Base-by-base conservation (phyloP, 257 asterid genomes). In the Marsdenia floribunda region DNA sequence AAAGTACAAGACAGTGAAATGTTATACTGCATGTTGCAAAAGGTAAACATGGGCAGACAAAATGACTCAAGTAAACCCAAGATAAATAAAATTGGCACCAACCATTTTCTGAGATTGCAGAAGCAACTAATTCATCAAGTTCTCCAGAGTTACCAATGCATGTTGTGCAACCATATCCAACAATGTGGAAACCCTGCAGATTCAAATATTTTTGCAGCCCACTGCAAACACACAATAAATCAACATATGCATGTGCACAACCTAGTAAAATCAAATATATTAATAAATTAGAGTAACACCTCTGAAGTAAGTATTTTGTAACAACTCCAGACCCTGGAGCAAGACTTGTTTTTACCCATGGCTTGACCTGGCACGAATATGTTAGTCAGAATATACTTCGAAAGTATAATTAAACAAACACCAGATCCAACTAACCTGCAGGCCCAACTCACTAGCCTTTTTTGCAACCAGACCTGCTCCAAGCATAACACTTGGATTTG, bases 321-420 rank as follows among this genome's bases (percentile, higher is more conserved):
- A 85, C 97, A 73, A 93, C 98, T 49, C 98, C 97, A 67, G 98
- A 91, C 50, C 98, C 98, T 14, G 98, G 97, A 76, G 97, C 97
- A 80, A 93, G 98, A 50, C 98, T 91, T 76, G 98, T 93, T 85
- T 93, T 91, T n/a, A 93, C 76, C 98, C 98, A 93, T 80, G 97
- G 98, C 84, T 93, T 93, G 55, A 93, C 98, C 97, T 93, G 86
- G 76, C 57, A 53, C 3, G 55, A 55, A 83, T 71, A 77, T 73
- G 73, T 67, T 60, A 75, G 79, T 65, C 73, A 24, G 12, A 75
- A 54, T 37, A 77, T 52, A 59, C 54, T 44, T 37, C 52, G 63
- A 77, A 74, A 68, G 10, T 38, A 79, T 26, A 12, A 46, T 35
- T 50, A 61, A 70, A 24, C 46, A 38, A 68, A 58, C 35, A 26